Evolutionary conservation across 805 yeast genomes (phyloP), one percentile per base, ranked within the genome.

Genomic region (Teunomyces tritomae): DNA sequence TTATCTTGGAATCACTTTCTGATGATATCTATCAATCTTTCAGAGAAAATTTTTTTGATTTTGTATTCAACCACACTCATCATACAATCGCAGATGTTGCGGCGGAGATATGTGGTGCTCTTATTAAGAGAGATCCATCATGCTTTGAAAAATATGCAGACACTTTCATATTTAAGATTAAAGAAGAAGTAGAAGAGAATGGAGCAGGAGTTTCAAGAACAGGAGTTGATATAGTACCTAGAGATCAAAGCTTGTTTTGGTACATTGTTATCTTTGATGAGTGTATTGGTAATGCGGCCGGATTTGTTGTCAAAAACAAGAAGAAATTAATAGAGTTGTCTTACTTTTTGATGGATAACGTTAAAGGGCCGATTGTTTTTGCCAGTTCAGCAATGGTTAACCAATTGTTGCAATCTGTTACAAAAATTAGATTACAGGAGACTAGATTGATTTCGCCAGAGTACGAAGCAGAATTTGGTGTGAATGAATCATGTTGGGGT

Each of bases 151-250:
- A 62, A 39, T 62, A 80, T 26, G 73, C 78, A 32, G 62, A 70
- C 0, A 57, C 72, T n/a, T 64, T 86, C 14, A 66, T 76, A 42
- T 71, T 71, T 4, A 76, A 76, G 45, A 82, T 91, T 24, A 70
- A 73, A 32, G 80, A 76, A 29, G 96, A 92, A 59, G 73, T 92
- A 16, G 69, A 70, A 8, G 88, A 84, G 53, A 87, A 91, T 53
- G 86, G 82, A 2, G 97, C 97, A 0, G 98, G 97, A 3, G 66
- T 78, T 0, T 70, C 83, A 0, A 77, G 96, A 61, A 77, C 81
- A 4, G 80, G 85, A 0, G 70, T 77, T 5, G 91, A 86, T 28
- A 73, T 86, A 24, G 73, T 83, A 26, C 87, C 87, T n/a, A 76
- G 90, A 36, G 98, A 94, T 64, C 85, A 84, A 28, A 79, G 84